Conservation (phyloP, 257 asterid species). For the Sherardia arvensis region DNA sequence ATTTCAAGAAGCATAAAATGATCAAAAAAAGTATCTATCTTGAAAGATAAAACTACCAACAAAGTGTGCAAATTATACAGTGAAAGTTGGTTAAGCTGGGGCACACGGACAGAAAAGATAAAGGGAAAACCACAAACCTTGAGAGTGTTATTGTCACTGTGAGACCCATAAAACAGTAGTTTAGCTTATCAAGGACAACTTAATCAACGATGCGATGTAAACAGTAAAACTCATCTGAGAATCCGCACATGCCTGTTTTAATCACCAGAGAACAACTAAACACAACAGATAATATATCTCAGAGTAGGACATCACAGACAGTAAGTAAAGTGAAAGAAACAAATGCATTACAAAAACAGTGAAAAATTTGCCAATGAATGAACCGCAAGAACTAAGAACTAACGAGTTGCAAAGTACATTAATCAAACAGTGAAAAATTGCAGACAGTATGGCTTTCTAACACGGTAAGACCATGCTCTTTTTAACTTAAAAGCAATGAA, state of each 20-base stretch:
- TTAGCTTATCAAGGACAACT: constrained; percentile 39
- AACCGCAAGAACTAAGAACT: not conserved
- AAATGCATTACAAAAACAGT: not conserved
- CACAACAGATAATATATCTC: constrained; percentile 2
- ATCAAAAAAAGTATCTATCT: not conserved
- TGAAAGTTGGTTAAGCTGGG: constrained; percentile 6
- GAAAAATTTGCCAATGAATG: not conserved
- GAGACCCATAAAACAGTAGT: constrained; percentile 18
- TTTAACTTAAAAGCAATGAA: too few relatives aligned
- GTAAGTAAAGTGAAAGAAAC: not conserved
- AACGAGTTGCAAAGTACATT: not conserved
- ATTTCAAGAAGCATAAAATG: not conserved
- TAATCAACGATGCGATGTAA: constrained; percentile 7
- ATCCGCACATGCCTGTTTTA: constrained; percentile 1
- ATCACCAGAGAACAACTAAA: constrained; percentile 12
- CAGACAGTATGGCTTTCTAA: not conserved
- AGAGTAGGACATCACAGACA: not conserved
- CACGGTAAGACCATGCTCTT: not conserved
- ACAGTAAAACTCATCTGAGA: constrained; percentile 9
- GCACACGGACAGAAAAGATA: constrained; percentile 18
- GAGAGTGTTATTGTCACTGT: constrained; percentile 15
- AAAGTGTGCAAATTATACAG: not conserved
- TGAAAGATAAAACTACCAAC: constrained; percentile 5
- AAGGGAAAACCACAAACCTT: constrained; percentile 10
- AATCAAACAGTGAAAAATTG: not conserved